These are phyloP conservation scores for Colletotrichum sp. DNA, from an alignment of 2,329 filamentous ascomycete genomes.

Conservation along the genomic window DNA sequence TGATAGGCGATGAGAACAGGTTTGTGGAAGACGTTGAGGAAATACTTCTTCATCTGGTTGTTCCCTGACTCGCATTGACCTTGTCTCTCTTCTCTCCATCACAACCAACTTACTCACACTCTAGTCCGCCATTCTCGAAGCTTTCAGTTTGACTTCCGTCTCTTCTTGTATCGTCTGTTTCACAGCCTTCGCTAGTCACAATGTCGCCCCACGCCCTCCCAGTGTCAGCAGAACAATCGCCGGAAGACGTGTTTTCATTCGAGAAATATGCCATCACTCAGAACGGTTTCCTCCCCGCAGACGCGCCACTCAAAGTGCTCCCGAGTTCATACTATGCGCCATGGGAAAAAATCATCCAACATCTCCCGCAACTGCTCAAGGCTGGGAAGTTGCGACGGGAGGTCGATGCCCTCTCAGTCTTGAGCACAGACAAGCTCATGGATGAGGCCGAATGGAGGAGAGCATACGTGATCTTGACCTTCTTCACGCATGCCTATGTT, in stretches of 20 bases:
- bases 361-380: slow-evolving; percentile 72
- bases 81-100: not conserved
- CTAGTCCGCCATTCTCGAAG: not conserved
- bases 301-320: slow-evolving; percentile 69
- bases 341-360: slow-evolving; percentile 76
- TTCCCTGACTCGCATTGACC: not conserved
- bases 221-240: slow-evolving; percentile 5
- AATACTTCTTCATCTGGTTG: slow-evolving; percentile 6
- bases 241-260: slow-evolving; percentile 25
- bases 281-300: slow-evolving; percentile 79
- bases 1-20: not conserved
- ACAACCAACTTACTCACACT: not conserved
- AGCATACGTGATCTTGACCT: slow-evolving; percentile 79
- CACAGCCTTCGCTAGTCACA: no score
- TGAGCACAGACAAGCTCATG: slow-evolving; percentile 69
- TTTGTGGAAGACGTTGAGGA: not conserved
- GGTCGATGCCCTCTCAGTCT: slow-evolving; percentile 70
- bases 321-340: slow-evolving; percentile 76
- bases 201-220: slow-evolving; percentile 51
- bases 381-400: slow-evolving; percentile 66
- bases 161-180: not conserved
- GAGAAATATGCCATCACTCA: slow-evolving; percentile 44
- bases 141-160: not conserved
- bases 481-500: slow-evolving; percentile 85
- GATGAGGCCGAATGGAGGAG: slow-evolving; percentile 78